Evolutionary conservation across 306 rosid species (phyloP).

Genomic region (Hippophae rhamnoides): DNA sequence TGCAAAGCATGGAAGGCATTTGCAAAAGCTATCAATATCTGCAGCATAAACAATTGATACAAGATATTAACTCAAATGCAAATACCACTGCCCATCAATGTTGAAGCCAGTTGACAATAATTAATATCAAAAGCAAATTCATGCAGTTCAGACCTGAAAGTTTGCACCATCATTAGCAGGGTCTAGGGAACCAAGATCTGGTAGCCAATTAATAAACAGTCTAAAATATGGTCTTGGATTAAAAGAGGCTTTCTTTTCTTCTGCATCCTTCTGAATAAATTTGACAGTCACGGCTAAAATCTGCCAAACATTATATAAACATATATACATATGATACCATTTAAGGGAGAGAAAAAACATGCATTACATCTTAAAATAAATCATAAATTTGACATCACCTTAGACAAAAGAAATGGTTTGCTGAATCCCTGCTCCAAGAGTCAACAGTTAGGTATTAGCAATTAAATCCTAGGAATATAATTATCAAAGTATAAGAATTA

Average conservation of each 20-base stretch:
- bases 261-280: constrained; percentile 70
- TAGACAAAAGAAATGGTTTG: constrained; percentile 56
- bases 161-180: constrained; percentile 84
- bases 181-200: constrained; percentile 83
- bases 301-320: constrained; percentile 33
- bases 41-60: constrained; percentile 23
- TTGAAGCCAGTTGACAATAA: constrained; percentile 5
- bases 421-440: constrained; percentile 60
- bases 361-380: not conserved
- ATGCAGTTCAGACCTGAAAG: constrained; percentile 56
- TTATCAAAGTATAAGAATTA: not conserved
- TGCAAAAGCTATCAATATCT: constrained; percentile 78
- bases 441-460: constrained; percentile 11
- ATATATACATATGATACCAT: constrained; percentile 10
- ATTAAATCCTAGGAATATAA: too few relatives aligned
- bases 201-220: constrained; percentile 82
- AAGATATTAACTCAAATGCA: constrained; percentile 12
- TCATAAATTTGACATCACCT: constrained; percentile 38
- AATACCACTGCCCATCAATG: not conserved
- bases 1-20: constrained; percentile 89
- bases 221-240: constrained; percentile 88
- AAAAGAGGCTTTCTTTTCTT: constrained; percentile 75
- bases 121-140: not conserved
- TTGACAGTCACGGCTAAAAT: constrained; percentile 66
- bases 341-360: not conserved